Conservation (phyloP, 1,284 basidiomycete species). For the Grifola frondosa region DNA sequence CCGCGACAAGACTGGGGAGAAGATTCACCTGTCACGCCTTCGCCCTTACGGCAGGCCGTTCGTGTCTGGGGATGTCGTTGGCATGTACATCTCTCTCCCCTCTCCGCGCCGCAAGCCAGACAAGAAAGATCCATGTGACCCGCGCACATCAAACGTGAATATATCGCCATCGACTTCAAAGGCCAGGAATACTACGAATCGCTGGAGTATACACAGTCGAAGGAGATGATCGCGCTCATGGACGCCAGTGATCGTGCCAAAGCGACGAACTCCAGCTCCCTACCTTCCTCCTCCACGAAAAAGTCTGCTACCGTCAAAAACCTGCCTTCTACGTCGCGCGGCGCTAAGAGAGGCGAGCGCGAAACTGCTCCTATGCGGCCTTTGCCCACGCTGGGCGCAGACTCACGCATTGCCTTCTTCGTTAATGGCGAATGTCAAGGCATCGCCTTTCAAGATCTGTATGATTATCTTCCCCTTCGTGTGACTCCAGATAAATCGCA, state of each 20-base stretch:
- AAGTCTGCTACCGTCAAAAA: slow-evolving; percentile 69
- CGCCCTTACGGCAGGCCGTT: slow-evolving; percentile 77
- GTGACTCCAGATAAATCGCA: slow-evolving; percentile 56
- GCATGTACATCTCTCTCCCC: slow-evolving; percentile 91
- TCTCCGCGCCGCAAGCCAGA: slow-evolving; percentile 50
- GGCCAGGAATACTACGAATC: slow-evolving; percentile 97
- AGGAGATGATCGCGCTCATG: slow-evolving; percentile 91
- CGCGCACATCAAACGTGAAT: slow-evolving; percentile 77
- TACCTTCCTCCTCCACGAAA: slow-evolving; percentile 60
- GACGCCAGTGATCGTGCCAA: slow-evolving; percentile 51
- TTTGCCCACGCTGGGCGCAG: slow-evolving; percentile 64
- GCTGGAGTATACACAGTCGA: slow-evolving; percentile 86
- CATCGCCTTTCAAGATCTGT: slow-evolving; percentile 84
- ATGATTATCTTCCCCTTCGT: slow-evolving; percentile 88
- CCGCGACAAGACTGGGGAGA: slow-evolving; percentile 90
- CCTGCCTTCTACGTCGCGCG: slow-evolving; percentile 42
- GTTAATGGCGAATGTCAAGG: slow-evolving; percentile 90
- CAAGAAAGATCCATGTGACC: slow-evolving; percentile 64
- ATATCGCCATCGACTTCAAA: slow-evolving; percentile 92
- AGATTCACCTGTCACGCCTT: slow-evolving; percentile 82
- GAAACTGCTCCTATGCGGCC: slow-evolving; percentile 51
- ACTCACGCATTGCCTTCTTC: slow-evolving; percentile 86
- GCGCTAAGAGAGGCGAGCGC: slow-evolving; percentile 28
- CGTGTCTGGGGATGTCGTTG: slow-evolving; percentile 85
- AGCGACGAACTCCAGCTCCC: slow-evolving; percentile 51